Percentiles rank a stretch among this genome's conserved stretches.
Conservation (phyloP, 2,329 filamentous ascomycete genomes). For the Penicillium fuscoglaucum region DNA sequence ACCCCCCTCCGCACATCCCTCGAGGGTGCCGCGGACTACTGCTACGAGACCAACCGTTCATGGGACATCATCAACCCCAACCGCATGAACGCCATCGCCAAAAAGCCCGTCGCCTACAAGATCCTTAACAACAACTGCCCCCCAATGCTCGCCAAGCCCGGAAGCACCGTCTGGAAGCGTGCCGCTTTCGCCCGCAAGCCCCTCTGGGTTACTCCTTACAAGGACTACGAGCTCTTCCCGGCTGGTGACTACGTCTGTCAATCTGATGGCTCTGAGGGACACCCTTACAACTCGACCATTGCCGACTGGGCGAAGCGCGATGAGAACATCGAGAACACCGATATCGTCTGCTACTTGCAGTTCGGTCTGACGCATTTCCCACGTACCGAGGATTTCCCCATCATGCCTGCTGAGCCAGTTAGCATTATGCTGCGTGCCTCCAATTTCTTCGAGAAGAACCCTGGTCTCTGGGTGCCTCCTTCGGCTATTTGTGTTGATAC, state of each 20-base stretch:
- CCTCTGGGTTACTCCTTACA: conserved; percentile 59
- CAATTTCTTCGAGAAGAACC: conserved; percentile 61
- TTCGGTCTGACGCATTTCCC: conserved; percentile 59
- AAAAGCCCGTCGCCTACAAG: conserved; percentile 31
- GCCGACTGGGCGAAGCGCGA: conserved; percentile 42
- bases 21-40: conserved; percentile 52
- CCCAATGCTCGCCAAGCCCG: conserved; percentile 50
- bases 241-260: conserved; percentile 63
- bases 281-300: conserved; percentile 49
- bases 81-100: conserved; percentile 24
- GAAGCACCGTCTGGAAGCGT: conserved; percentile 57
- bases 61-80: conserved; percentile 34
- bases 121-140: conserved; percentile 32
- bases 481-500: conserved; percentile 33
- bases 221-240: conserved; percentile 60
- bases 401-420: conserved; percentile 60
- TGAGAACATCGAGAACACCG: conserved; percentile 56
- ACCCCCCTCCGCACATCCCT: conserved; percentile 43
- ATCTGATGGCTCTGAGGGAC: conserved; percentile 46
- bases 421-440: conserved; percentile 59
- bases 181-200: conserved; percentile 61
- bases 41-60: conserved; percentile 49
- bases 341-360: conserved; percentile 59
- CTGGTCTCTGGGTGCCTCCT: conserved; percentile 58
- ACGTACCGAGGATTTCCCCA: conserved; percentile 55